phyloP scores from a whole-genome alignment of 164 flowering plant genomes.

The Buxus sempervirens region DNA sequence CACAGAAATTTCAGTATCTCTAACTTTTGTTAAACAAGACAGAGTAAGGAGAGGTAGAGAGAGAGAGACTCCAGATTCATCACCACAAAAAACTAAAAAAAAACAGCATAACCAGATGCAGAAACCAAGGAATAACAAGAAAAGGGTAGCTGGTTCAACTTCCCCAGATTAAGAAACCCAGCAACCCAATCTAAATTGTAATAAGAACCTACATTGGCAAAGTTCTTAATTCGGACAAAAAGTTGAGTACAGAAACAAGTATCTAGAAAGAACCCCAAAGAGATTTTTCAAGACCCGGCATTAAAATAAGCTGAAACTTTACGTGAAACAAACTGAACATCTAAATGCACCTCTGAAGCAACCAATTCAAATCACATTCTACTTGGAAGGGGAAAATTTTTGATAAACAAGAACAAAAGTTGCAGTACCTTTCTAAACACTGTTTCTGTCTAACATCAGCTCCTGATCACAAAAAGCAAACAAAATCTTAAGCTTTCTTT shows the following conservation, averaged over 20 bases:
- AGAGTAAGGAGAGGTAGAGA: too few relatives aligned
- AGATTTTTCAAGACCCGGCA: not conserved
- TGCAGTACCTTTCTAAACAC: too few relatives aligned
- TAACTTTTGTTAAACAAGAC: not conserved
- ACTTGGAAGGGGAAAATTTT: too few relatives aligned
- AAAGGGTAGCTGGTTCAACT: conserved; percentile 18
- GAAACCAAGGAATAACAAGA: conserved; percentile 3
- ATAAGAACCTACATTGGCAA: conserved; percentile 5
- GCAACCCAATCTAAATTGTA: not conserved
- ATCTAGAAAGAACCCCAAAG: conserved; percentile 3
- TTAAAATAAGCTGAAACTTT: not conserved
- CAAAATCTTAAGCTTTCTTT: too few relatives aligned
- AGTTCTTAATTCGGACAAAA: not conserved
- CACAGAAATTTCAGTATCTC: too few relatives aligned
- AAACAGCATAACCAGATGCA: conserved; percentile 7
- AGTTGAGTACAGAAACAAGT: not conserved
- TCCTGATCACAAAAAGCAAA: too few relatives aligned
- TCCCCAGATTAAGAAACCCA: conserved; percentile 9
- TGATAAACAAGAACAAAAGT: too few relatives aligned
- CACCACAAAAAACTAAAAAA: conserved; percentile 1
- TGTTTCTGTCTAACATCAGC: too few relatives aligned
- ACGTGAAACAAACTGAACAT: conserved; percentile 4
- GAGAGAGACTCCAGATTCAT: not conserved
- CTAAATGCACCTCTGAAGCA: not conserved
- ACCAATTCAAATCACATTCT: too few relatives aligned